Conservation (phyloP, 2,329 filamentous ascomycete species). For the Balansia obtecta region DNA sequence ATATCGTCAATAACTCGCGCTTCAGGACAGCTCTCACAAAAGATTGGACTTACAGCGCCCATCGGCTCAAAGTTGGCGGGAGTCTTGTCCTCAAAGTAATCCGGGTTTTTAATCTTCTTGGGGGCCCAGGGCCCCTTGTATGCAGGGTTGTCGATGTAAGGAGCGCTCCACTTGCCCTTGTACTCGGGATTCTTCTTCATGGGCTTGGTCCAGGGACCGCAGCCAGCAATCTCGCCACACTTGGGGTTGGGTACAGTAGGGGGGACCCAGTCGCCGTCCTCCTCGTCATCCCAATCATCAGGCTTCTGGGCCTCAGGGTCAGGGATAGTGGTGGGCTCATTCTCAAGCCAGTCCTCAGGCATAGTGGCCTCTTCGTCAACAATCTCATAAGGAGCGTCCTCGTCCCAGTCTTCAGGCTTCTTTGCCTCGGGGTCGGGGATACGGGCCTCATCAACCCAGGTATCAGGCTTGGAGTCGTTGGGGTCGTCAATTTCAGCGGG, state of each 20-base stretch:
- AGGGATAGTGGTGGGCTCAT: conserved; percentile 69
- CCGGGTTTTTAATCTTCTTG: conserved; percentile 92
- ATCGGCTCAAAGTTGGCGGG: conserved; percentile 97
- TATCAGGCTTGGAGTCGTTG: conserved; percentile 84
- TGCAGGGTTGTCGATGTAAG: conserved; percentile 88
- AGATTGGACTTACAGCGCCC: conserved; percentile 62
- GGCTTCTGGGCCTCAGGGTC: conserved; percentile 96
- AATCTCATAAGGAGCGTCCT: conserved; percentile 94
- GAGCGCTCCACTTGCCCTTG: conserved; percentile 98
- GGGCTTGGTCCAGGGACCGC: conserved; percentile 83
- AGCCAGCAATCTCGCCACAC: conserved; percentile 86
- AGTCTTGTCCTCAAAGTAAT: conserved; percentile 93
- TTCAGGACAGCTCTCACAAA: neutral
- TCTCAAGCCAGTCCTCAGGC: conserved; percentile 92
- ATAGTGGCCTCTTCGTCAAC: conserved; percentile 83
- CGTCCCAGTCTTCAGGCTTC: conserved; percentile 98
- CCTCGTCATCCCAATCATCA: conserved; percentile 98
- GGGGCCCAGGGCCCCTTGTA: conserved; percentile 97
- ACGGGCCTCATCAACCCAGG: conserved; percentile 90
- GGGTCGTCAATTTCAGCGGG: conserved; percentile 87
- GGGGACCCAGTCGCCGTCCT: conserved; percentile 94
- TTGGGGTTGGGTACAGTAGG: conserved; percentile 91
- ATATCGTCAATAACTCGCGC: conserved; percentile 8
- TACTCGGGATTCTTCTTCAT: conserved; percentile 90
- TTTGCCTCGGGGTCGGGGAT: conserved; percentile 85